Evolutionary conservation across 2,329 filamentous ascomycete genomes (phyloP), one percentile per base, ranked within the genome.

Genomic region (Tympanopsis confertula): DNA sequence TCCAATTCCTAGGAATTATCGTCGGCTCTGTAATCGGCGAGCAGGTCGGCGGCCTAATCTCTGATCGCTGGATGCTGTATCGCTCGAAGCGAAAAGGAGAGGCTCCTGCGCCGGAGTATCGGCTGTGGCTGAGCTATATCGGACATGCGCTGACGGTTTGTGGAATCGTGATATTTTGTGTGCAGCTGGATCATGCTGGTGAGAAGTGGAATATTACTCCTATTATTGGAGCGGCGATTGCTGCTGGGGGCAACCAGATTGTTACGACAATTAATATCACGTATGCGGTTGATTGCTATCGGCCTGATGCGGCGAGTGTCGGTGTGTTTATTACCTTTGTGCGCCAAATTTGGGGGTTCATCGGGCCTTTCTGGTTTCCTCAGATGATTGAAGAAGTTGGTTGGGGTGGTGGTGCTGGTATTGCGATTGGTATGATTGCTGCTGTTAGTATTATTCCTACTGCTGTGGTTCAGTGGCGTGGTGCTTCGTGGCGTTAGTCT

Each of bases 201-300:
- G 47, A 54, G 0, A 49, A 62, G 3, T 78, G 69, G 66, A 70
- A 76, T 39, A 61, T 76, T 4, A 73, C 69, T 0, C 74, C 74
- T 0, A 56, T 74, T 13, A 47, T 77, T 13, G 72, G 73, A 4
- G 62, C 61, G 4, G 71, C 62, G 2, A 65, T 71, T 42, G 61
- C 59, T 0, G 66, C 63, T 1, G 66, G 62, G 4, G 74, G 74
- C 0, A 76, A 75, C 41, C 74, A 78, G 50, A 66, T 79, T 30
- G 62, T 77, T 13, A 78, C 74, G 1, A 78, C 74, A 0, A 67
- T 77, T 2, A 48, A 74, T 32, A 68, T 75, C 18, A 77, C 74
- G 0, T 78, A 76, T 48, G 66, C 71, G 0, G 66, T 79, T 1
- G 74, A 78, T 44, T 72, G 69, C 46, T 66, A 74, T 42, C 61